Evolutionary conservation across 2,329 filamentous ascomycete genomes (phyloP).

Genomic region (Mycocentrospora acerina): DNA sequence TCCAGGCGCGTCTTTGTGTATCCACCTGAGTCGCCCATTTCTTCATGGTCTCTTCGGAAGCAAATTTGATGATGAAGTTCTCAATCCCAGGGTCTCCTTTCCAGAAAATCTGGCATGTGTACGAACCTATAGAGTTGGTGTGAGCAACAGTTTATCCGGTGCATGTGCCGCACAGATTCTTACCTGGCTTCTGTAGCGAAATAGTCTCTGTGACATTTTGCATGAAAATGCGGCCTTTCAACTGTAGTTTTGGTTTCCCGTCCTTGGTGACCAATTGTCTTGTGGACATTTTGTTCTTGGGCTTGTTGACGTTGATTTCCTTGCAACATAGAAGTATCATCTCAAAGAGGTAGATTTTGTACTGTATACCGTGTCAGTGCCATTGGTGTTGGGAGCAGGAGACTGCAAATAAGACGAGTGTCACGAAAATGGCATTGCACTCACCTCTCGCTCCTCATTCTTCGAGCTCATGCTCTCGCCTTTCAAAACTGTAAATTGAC

Average conservation of each 20-base stretch:
- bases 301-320: conserved; percentile 83
- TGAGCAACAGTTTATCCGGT: neutral
- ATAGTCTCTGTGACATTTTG: conserved; percentile 97
- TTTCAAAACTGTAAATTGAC: conserved; percentile 89
- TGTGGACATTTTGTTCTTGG: conserved; percentile 67
- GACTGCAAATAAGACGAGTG: neutral
- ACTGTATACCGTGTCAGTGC: conserved; percentile 55
- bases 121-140: conserved; percentile 64
- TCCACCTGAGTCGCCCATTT: conserved; percentile 87
- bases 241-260: conserved; percentile 75
- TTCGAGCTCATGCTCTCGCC: conserved; percentile 70
- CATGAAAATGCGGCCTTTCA: conserved; percentile 99
- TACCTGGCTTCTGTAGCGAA: conserved; percentile 83
- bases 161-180: conserved; percentile 28
- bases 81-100: conserved; percentile 94
- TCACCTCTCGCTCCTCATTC: conserved; percentile 87
- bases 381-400: neutral
- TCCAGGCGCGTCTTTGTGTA: conserved; percentile 62
- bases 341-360: conserved; percentile 97
- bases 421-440: conserved; percentile 40
- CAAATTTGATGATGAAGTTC: conserved; percentile 92
- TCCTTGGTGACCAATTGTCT: conserved; percentile 70
- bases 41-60: conserved; percentile 87
- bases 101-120: conserved; percentile 98
- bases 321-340: conserved; percentile 96